These are phyloP conservation scores for Pseudoperonospora humuli DNA, from an alignment of 352 stramenopile genomes.

Conservation along the genomic window DNA sequence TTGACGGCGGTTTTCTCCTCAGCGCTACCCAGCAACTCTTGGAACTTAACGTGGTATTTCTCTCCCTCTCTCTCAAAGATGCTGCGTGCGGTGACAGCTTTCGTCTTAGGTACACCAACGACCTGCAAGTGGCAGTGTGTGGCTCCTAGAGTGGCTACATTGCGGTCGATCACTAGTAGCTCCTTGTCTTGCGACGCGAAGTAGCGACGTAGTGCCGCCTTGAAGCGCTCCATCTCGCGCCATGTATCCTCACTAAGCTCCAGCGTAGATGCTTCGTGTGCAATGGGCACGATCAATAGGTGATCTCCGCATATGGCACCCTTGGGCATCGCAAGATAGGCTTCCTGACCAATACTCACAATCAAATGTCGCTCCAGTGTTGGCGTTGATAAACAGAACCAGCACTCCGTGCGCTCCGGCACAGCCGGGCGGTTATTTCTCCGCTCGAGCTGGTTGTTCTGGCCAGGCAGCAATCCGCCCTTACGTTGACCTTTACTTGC, in stretches of 20 bases:
- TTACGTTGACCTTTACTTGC: slow-evolving; percentile 44
- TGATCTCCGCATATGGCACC: slow-evolving; percentile 72
- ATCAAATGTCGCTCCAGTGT: slow-evolving; percentile 75
- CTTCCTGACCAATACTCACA: slow-evolving; percentile 71
- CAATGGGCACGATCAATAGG: slow-evolving; percentile 71
- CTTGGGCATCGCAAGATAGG: slow-evolving; percentile 77
- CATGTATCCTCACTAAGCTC: slow-evolving; percentile 32
- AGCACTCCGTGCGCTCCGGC: slow-evolving; percentile 67
- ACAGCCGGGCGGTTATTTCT: slow-evolving; percentile 26
- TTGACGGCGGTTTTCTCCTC: slow-evolving; percentile 7
- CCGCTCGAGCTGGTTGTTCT: slow-evolving; percentile 18
- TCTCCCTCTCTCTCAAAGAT: slow-evolving; percentile 61
- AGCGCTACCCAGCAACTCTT: slow-evolving; percentile 24
- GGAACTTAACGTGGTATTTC: slow-evolving; percentile 67
- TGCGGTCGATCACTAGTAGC: slow-evolving; percentile 71
- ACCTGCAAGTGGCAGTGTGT: slow-evolving; percentile 75
- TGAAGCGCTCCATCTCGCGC: slow-evolving; percentile 65
- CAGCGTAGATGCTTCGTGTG: slow-evolving; percentile 54
- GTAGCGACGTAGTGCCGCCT: slow-evolving; percentile 43
- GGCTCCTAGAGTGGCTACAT: slow-evolving; percentile 59
- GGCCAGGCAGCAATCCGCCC: slow-evolving; percentile 25
- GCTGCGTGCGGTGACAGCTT: slow-evolving; percentile 26
- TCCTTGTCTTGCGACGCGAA: slow-evolving; percentile 63
- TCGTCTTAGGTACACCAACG: slow-evolving; percentile 46
- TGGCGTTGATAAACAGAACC: slow-evolving; percentile 77